Base-by-base conservation (phyloP, 208 protist species). In the Trypanosoma congolense region DNA sequence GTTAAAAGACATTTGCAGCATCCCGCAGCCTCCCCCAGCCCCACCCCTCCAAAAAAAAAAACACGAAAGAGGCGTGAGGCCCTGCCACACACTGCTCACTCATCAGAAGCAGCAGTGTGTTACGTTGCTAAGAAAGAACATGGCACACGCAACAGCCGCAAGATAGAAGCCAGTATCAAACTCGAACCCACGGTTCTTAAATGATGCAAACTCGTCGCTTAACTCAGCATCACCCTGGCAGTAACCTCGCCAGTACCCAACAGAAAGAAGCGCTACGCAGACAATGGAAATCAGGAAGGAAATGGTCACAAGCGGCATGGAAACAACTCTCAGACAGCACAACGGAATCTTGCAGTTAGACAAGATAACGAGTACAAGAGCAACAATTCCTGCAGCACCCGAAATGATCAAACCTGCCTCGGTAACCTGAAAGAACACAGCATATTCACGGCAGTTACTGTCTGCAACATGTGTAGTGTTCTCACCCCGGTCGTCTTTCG, bases 211-310 rank as follows among this genome's bases (percentile, higher is more conserved):
- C 10, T 1, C 12, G 1, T 16, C 24, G 21, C 22, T 14, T 12
- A 62, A 2, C 6, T 19, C 10, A 14, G 1, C 16, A 31, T 46
- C 46, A 18, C 30, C 21, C 31, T 54, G 56, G 38, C 56, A 54
- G 19, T 40, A 59, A 9, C 54, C 54, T 19, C 40, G 47, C 14
- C 42, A 18, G 42, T 59, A 59, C 26, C 54, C 54, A n/a, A 48
- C 42, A 19, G 45, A 28, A n/a, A 59, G 3, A 40, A 59, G 41
- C 21, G 14, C 54, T 28, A 49, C 38, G 31, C 54, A 50, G 9
- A 26, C 54, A 14, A 16, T 28, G 19, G 16, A 59, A 14, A 12
- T 3, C 6, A 26, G 14, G 30, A 50, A 47, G 2, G 54, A 33
- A 41, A 59, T 2, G 24, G 6, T 18, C 1, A 40, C 10, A 25